Conservation (phyloP, 495 filamentous ascomycete genomes). For the Tuber borchii region DNA sequence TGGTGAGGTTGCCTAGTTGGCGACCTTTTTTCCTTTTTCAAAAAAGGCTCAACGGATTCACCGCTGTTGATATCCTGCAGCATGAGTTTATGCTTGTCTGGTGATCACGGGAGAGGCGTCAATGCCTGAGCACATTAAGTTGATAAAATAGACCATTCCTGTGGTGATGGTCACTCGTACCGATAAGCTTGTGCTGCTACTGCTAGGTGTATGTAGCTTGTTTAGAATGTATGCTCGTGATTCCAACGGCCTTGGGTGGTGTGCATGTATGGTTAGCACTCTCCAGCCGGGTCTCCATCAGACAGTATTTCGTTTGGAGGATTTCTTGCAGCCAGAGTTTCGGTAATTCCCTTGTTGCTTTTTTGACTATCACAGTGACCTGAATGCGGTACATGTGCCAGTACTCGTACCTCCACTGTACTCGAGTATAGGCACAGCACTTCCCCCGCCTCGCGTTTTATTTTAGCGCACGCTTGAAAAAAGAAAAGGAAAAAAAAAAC, state of each 20-base stretch:
- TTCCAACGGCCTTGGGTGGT: neutral
- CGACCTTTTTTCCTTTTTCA: neutral
- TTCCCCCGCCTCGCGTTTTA: neutral
- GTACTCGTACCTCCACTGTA: neutral
- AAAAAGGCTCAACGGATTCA: conserved; percentile 2
- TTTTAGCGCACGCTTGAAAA: neutral
- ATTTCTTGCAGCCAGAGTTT: neutral
- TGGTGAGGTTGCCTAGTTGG: neutral
- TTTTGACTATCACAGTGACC: neutral
- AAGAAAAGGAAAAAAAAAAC: neutral
- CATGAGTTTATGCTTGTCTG: neutral
- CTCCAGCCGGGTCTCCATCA: neutral
- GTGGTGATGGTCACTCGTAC: neutral
- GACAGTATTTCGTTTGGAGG: neutral
- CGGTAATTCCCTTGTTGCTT: neutral
- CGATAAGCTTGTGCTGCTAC: neutral
- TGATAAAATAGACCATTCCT: neutral
- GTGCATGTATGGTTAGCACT: neutral
- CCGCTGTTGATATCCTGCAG: neutral
- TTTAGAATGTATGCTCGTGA: neutral
- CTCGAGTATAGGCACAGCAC: neutral
- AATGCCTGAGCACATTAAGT: conserved; percentile 3
- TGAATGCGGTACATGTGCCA: neutral
- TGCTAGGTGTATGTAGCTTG: neutral
- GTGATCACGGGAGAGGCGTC: conserved; percentile 4